Evolutionary conservation across 2,329 filamentous ascomycete genomes (phyloP), one percentile per base, ranked within the genome.

Genomic region (Calonectria pseudoturangicola): DNA sequence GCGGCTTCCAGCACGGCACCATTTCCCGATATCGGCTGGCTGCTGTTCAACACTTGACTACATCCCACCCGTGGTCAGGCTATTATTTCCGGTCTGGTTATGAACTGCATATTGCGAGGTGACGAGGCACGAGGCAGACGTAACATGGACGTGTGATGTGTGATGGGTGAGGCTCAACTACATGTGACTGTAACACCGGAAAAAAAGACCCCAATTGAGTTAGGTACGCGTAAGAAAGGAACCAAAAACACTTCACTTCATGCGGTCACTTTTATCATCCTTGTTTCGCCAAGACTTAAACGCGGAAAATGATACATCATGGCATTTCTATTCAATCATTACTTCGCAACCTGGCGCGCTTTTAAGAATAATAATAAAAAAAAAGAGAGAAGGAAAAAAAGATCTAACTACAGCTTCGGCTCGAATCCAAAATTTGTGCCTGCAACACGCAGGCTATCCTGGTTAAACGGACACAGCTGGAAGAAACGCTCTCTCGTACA

Each of bases 401-500:
- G 12, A 41, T 27, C 21, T 12, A 15, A 47, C 27, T 83, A 89
- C 82, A 89, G 74, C 83, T 90, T 90, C 1, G 89, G 87, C 70
- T 89, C 84, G 71, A 90, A 78, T 13, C 88, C 88, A 75, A 90
- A 87, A 56, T 83, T 81, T 33, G 89, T 89, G 0, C 89, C 89
- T 1, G 88, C 88, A 18, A 90, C 85, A 4, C 87, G 85, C 82
- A 89, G 90, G 64, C 88, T 87, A 68, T 86, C 87, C 76, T 89
- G 88, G 1, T 85, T 87, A 71, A 92, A 85, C 9, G 90, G 90
- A 71, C 90, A 90, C 21, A 93, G 82, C 81, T 93, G 92, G 84
- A 94, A 94, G 86, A 93, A 94, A 73, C 92, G 87, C 81, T 92
- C 91, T 12, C 92, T 85, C 54, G 89, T 89, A 77, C 92, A 92